phyloP scores from a whole-genome alignment of 176 grass and related monocot genomes.

The Cenchrus purpureus region DNA sequence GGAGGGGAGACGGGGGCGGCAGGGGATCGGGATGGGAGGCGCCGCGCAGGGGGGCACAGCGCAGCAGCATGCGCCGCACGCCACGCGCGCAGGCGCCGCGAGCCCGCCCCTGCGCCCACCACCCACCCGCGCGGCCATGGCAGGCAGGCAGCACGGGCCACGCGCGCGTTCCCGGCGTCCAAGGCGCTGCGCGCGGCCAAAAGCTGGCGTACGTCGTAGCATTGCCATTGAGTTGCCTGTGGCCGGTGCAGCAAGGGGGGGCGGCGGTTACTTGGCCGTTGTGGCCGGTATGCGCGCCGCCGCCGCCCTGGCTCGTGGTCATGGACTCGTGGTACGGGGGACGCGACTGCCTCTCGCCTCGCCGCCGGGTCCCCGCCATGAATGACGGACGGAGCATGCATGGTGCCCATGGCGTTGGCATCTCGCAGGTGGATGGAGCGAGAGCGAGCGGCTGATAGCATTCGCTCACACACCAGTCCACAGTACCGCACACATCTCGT shows the following conservation, averaged over 20 bases:
- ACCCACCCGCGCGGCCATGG: neutral
- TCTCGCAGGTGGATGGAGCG: neutral
- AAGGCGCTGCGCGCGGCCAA: neutral
- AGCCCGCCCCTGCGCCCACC: neutral
- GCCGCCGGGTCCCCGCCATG: neutral
- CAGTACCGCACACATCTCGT: too few relatives aligned
- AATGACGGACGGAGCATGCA: neutral
- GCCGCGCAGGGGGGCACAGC: neutral
- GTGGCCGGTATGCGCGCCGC: constrained; percentile 18
- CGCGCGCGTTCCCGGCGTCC: neutral
- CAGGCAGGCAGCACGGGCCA: too few relatives aligned
- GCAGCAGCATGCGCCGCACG: neutral
- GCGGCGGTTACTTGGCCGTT: constrained; percentile 27
- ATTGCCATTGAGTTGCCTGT: constrained; percentile 32
- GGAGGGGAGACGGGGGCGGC: neutral
- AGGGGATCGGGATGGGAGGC: neutral
- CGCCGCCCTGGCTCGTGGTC: too few relatives aligned
- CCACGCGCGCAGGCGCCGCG: too few relatives aligned
- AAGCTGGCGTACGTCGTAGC: neutral
- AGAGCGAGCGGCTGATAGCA: too few relatives aligned
- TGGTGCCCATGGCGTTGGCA: neutral
- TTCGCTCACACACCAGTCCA: too few relatives aligned
- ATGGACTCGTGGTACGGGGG: neutral
- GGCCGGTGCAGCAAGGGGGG: neutral
- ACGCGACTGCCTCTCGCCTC: neutral